Evolutionary conservation across 768 basidiomycete genomes (phyloP), one percentile per base, ranked within the genome.

Genomic region (Suillus fuscotomentosus): DNA sequence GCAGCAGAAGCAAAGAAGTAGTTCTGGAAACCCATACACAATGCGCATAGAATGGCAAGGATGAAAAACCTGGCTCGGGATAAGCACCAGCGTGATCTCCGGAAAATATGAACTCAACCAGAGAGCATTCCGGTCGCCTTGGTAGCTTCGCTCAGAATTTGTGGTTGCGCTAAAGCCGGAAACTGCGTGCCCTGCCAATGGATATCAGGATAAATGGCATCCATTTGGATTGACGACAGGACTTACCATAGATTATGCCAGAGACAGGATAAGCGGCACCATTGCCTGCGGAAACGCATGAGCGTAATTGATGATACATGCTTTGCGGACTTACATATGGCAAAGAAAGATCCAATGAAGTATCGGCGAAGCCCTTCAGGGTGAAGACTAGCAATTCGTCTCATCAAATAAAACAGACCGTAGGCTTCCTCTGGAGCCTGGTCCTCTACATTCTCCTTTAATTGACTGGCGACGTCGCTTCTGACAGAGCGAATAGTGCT

Each of bases 331-430:
- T 63, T 54, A 70, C 74, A 60, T 50, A 76, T 54, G 20, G 80
- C 78, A 61, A 72, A 72, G 47, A 77, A 62, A 36, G 66, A 43
- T 14, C 79, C 83, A 41, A 77, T 50, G 20, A 77, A 57, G 65
- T 84, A 84, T 51, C 68, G 65, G 61, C 51, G 70, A 74, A 78
- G 79, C 36, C 73, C 70, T 20, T 70, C 76, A 50, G 71, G 66
- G 71, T 83, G 82, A 72, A 83, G 73, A 22, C 54, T 56, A 45
- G 76, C 77, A 69, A 84, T 77, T 67, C 38, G 55, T 15, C 15
- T 72, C 73, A 82, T 80, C 54, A 84, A 69, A 65, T 77, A 79
- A 31, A 69, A 64, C 39, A 80, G 57, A 14, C 68, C 69, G 54
- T 80, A 78, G 10, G 39, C 14, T 5, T 38, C 55, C 36, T 56